phyloP scores from a whole-genome alignment of 805 yeast species.

The Isabelozyma rhagii region DNA sequence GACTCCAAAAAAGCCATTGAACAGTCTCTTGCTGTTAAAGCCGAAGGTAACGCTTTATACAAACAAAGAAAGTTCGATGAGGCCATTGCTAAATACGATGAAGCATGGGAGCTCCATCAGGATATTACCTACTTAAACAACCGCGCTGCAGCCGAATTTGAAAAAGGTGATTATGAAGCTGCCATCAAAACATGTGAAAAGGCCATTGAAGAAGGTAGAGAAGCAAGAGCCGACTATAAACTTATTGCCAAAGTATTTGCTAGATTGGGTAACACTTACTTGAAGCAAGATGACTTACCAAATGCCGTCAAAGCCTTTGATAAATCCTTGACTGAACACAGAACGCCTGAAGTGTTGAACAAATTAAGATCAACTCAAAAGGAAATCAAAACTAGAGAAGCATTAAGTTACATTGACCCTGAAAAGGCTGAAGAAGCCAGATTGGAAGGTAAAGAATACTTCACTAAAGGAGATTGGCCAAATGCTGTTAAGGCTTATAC shows the following conservation, averaged over 20 bases:
- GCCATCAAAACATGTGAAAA: constrained; percentile 76
- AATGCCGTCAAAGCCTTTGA: constrained; percentile 78
- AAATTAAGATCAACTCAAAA: constrained; percentile 88
- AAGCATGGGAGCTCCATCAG: constrained; percentile 77
- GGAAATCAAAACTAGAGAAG: constrained; percentile 74
- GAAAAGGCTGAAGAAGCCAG: constrained; percentile 95
- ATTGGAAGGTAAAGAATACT: constrained; percentile 82
- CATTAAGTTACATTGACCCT: constrained; percentile 77
- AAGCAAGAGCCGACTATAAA: constrained; percentile 86
- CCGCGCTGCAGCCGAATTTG: constrained; percentile 97
- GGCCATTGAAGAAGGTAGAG: constrained; percentile 90
- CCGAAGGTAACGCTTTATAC: constrained; percentile 82
- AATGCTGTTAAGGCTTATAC: constrained; percentile 90
- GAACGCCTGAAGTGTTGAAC: constrained; percentile 88
- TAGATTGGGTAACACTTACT: constrained; percentile 80
- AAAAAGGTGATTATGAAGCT: constrained; percentile 85
- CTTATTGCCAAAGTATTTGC: constrained; percentile 89
- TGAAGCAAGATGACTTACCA: constrained; percentile 68
- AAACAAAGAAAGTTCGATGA: constrained; percentile 87
- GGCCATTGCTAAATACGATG: constrained; percentile 81
- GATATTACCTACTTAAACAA: constrained; percentile 94
- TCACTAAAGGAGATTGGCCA: constrained; percentile 95
- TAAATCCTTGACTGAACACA: constrained; percentile 92
- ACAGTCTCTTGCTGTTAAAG: constrained; percentile 49
- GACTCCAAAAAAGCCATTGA: constrained; percentile 54